A percentile compares a stretch with the other conserved stretches of the same genome.
Evolutionary conservation across 2,329 filamentous ascomycete genomes (phyloP).

Genomic region (Nannizzia gypsea): DNA sequence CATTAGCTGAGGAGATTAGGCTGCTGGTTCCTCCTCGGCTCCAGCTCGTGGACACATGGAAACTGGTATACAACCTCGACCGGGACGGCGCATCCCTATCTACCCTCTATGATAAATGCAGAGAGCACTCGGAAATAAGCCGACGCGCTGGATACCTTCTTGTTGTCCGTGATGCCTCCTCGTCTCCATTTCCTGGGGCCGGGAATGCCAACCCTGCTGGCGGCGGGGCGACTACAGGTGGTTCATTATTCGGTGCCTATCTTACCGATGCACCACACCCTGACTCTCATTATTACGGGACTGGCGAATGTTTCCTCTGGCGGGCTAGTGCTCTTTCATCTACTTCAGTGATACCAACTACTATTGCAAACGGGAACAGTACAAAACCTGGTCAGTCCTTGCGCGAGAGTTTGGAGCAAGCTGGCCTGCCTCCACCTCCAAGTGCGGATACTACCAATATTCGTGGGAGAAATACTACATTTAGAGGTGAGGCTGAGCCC

Average conservation of each 20-base stretch:
- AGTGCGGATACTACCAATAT: constrained; percentile 53
- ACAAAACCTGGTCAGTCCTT: background rate
- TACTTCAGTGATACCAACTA: constrained; percentile 24
- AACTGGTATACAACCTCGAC: constrained; percentile 75
- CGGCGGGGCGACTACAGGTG: constrained; percentile 27
- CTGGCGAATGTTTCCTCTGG: constrained; percentile 92
- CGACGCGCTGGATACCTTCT: constrained; percentile 77
- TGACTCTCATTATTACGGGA: constrained; percentile 77
- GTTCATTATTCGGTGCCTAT: constrained; percentile 73
- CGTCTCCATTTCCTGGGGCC: constrained; percentile 8
- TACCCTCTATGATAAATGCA: constrained; percentile 74
- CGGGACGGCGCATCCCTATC: constrained; percentile 79
- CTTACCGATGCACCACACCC: constrained; percentile 80
- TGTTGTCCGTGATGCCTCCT: constrained; percentile 60
- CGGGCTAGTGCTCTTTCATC: constrained; percentile 56
- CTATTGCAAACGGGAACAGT: constrained; percentile 7
- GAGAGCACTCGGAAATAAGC: constrained; percentile 51
- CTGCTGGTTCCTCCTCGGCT: constrained; percentile 76
- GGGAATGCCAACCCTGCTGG: constrained; percentile 7
- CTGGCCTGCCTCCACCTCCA: constrained; percentile 57
- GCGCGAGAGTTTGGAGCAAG: constrained; percentile 37
- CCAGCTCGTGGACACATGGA: constrained; percentile 80
- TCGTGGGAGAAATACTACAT: constrained; percentile 47
- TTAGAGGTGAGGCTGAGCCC: constrained; percentile 28
- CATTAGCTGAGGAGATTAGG: constrained; percentile 84